Base-by-base conservation (phyloP, 2,329 filamentous ascomycete species). In the Pseudogymnoascus sp. region DNA sequence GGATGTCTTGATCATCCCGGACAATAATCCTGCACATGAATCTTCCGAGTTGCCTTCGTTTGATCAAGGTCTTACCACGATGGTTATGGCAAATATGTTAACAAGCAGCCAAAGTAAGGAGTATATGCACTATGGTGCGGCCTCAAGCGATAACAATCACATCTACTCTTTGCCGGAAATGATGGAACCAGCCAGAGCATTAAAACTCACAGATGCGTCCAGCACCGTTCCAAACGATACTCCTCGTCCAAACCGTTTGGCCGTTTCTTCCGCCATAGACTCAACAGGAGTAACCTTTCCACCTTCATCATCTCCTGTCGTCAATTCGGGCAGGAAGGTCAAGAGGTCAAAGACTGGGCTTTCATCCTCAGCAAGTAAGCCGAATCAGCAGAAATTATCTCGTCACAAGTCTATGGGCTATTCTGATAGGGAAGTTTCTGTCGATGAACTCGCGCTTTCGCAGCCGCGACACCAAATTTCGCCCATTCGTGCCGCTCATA, bases 171-270 rank as follows among this genome's bases (percentile, higher is more conserved):
- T 60, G 11, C 45, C 61, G 21, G 60, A 63, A 6, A 35, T 60
- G 23, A 60, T 62, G 61, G 55, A 49, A n/a, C 37, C 21, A 59
- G 60, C 37, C 21, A 40, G 35, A 18, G 25, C 16, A 7, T 38
- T 37, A 8, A 59, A 28, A 49, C 52, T 33, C 18, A 62, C 63
- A 23, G 61, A 55, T 16, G 45, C 37, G 3, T 43, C 33, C n/a
- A 59, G 45, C 28, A 62, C 43, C 2, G 31, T 63, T 12, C 60
- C 45, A 25, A 62, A 63, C 37, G 37, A 59, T n/a, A 63, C 63
- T 25, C 45, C 31, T 38, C 61, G 33, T 11, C 63, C 63, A 35
- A 23, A 35, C 38, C 28, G 23, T 3, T 16, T 18, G 12, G 21
- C 16, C 5, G 8, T 35, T 55, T 62, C 41, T 28, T 11, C 60